Evolutionary conservation across 2,329 filamentous ascomycete species (phyloP), one percentile per base, ranked within the genome.

Genomic region (Beauveria caledonica): DNA sequence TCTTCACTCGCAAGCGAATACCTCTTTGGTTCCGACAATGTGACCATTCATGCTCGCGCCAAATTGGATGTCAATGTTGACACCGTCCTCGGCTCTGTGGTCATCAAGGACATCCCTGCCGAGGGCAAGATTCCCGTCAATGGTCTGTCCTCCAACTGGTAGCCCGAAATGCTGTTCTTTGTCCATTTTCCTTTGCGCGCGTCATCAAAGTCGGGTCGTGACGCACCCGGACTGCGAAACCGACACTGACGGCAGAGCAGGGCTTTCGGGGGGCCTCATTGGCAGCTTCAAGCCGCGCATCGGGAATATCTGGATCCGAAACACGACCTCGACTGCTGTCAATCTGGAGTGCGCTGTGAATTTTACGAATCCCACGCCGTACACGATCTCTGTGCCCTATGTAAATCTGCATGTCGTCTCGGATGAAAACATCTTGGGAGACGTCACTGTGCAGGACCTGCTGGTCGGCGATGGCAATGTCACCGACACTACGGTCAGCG

Each of bases 41-140:
- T 97, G n/a, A 72, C 83, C 50, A 78, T 99, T 60, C 83, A 85
- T 57, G 85, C 97, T 64, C 81, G 88, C 66, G 92, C 93, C 23
- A 79, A 83, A 48, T 91, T 97, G 61, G 90, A 96, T 72, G 89
- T 92, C 64, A 85, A 89, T 68, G 84, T 97, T 56, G 80, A 86
- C 62, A 97, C 92, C 33, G 86, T 88, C 27, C 79, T 99, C 64
- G 94, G 94, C 53, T 79, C 87, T 66, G 83, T 97, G 69, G 82
- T 88, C 58, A 78, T 97, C 68, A 90, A 90, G 73, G 86, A 88
- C 66, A 88, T 99, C 68, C 93, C 93, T 52, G 91, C 85, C 72
- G 82, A 92, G 78, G 92, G 94, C 67, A 84, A 87, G 69, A 86
- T 99, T 70, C 89, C 89, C 75, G 85, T 97, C 78, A 95, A 96